These are phyloP conservation scores for Chlamydomonas schloesseri DNA, from an alignment of 139 green algal species.

Conservation along the genomic window DNA sequence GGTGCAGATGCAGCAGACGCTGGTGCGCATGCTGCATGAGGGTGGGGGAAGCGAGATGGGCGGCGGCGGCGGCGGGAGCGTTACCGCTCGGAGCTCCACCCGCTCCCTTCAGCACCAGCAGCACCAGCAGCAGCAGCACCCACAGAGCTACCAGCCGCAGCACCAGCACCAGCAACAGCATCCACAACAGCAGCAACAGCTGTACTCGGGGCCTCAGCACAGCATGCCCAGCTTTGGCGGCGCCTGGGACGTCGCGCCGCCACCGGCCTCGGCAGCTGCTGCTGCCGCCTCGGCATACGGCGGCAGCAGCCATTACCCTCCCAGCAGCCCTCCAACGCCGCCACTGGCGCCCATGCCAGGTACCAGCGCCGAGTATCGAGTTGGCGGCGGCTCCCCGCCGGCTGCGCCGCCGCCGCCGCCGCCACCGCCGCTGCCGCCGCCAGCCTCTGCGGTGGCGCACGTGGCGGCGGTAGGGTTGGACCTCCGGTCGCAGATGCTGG, in stretches of 20 bases:
- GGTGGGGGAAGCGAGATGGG: neutral
- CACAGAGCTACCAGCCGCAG: neutral
- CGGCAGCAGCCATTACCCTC: neutral
- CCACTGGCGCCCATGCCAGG: neutral
- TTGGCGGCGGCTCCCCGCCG: too few relatives aligned
- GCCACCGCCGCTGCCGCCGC: neutral
- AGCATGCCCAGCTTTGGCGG: neutral
- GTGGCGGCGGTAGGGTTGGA: neutral
- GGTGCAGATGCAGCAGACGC: conserved; percentile 20
- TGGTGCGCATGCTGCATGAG: conserved; percentile 4
- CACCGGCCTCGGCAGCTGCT: neutral
- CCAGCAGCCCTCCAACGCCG: neutral
- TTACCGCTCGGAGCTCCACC: neutral
- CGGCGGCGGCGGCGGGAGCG: neutral
- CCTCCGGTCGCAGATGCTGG: neutral
- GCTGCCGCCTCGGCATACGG: neutral
- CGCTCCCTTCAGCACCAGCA: neutral
- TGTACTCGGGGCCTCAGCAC: neutral
- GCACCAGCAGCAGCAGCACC: neutral
- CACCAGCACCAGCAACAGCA: too few relatives aligned
- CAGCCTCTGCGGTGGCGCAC: too few relatives aligned
- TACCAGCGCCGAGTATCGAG: too few relatives aligned
- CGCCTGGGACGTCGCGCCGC: neutral
- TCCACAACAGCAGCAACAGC: neutral
- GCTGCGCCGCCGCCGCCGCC: neutral